Evolutionary conservation across 2,329 filamentous ascomycete genomes (phyloP), one percentile per base, ranked within the genome.

Genomic region (Chaetomiaceae sp.): DNA sequence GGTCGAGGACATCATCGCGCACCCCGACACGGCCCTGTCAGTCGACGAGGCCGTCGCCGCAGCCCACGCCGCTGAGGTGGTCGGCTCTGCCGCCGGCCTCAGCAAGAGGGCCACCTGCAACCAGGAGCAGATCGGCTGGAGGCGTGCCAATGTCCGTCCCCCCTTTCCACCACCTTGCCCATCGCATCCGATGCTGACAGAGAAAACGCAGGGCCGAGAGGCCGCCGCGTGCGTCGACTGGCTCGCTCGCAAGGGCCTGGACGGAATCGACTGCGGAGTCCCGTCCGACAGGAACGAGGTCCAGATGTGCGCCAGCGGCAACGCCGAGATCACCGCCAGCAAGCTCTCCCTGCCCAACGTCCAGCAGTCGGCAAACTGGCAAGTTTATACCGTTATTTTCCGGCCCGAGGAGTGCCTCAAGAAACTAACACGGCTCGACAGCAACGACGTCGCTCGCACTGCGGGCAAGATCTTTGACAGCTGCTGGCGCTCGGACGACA

Each of bases 1-100:
- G 50, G 50, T 53, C 12, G 50, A 53, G 43, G 50, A 53, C 29
- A 40, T 53, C 29, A 53, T 53, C 31, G 36, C 50, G 27, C 33
- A 47, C 43, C 50, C 50, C 43, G 36, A 53, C 20, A 53, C 36
- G 27, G 50, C 43, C 36, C 50, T 53, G 12, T 34, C 50, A 12
- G 19, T 20, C 19, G 50, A 52, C n/a, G 34, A 52, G 37, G 50
- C 50, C 31, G 9, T 50, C 38, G 47, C 19, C 15, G 47, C 38
- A 2, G 47, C 47, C 20, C 19, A 50, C 1, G 47, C 47, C n/a
- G 46, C 46, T 11, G 25, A 25, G 7, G 36, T 33, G 8, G 37
- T 48, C 19, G 46, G 46, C 23, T 39, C 46, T 25, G 46, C 36
- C 8, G 46, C 34, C 6, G 45, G 46, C 23, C 46, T 48, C 17